A percentile compares a stretch with the other conserved stretches of the same genome.
Conservation (phyloP, 495 filamentous ascomycete genomes). For the Apiosordaria backusii region DNA sequence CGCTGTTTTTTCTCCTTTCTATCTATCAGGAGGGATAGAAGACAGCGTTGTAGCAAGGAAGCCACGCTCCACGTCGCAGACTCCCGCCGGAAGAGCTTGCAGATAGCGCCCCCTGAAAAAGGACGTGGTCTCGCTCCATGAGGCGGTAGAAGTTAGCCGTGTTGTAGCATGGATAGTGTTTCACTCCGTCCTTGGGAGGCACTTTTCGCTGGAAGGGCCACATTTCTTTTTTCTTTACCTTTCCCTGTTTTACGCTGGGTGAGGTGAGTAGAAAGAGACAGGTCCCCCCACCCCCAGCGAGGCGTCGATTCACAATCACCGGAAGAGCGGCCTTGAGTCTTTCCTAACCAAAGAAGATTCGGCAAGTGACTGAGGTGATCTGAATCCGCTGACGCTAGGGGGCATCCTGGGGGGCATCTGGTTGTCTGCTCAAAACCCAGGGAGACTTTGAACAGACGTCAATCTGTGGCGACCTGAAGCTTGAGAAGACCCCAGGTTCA, state of each 20-base stretch:
- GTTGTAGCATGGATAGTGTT: neutral
- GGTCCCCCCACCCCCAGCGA: neutral
- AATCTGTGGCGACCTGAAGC: slow-evolving; percentile 19
- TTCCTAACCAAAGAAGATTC: neutral
- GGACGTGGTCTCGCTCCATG: slow-evolving; percentile 11
- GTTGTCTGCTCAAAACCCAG: slow-evolving; percentile 1
- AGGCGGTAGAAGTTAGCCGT: slow-evolving; percentile 16
- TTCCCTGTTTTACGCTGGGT: no score
- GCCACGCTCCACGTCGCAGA: slow-evolving; percentile 11
- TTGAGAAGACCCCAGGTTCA: slow-evolving; percentile 10
- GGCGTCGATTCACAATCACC: neutral
- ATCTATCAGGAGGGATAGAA: neutral
- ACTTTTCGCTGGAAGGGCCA: slow-evolving; percentile 11
- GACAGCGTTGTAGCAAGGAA: slow-evolving; percentile 1
- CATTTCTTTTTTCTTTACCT: slow-evolving; percentile 5
- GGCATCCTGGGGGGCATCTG: neutral
- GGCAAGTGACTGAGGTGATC: neutral
- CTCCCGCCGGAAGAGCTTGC: slow-evolving; percentile 21
- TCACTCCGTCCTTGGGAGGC: slow-evolving; percentile 10
- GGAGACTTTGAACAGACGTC: slow-evolving; percentile 3
- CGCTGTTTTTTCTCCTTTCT: neutral
- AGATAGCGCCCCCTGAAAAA: slow-evolving; percentile 1
- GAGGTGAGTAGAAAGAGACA: neutral
- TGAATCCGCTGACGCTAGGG: neutral
- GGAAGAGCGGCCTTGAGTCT: neutral